Conservation (phyloP, 2,329 filamentous ascomycete species). For the Plectosphaerella plurivora region DNA sequence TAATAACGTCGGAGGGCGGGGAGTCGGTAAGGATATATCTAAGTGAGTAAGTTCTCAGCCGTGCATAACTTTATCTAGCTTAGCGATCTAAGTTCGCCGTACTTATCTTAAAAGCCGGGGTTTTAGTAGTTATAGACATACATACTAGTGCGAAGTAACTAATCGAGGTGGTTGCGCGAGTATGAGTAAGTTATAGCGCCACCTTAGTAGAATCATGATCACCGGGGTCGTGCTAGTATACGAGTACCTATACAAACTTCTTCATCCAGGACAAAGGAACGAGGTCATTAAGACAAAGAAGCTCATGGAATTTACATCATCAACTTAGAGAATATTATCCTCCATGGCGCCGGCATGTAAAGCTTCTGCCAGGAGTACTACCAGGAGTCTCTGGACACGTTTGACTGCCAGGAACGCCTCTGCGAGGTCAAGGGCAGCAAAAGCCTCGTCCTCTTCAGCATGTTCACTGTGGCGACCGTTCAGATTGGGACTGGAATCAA, state of each 20-base stretch:
- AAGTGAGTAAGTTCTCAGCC: too few species aligned
- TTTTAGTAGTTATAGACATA: too few species aligned
- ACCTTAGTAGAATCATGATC: too few species aligned
- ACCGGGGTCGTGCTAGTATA: too few species aligned
- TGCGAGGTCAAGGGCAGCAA: constrained; percentile 12
- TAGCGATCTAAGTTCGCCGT: too few species aligned
- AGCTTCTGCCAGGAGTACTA: constrained; percentile 56
- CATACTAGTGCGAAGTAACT: too few species aligned
- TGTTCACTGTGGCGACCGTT: constrained; percentile 12
- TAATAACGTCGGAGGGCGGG: too few species aligned
- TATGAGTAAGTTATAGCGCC: not conserved
- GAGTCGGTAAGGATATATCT: too few species aligned
- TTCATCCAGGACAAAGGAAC: constrained; percentile 4
- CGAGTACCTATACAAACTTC: constrained; percentile 11
- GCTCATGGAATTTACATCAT: constrained; percentile 36
- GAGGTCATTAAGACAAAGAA: not conserved
- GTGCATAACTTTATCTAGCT: too few species aligned
- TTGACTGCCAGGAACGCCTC: constrained; percentile 40
- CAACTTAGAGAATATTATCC: constrained; percentile 37
- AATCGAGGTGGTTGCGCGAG: not conserved
- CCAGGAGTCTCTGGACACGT: constrained; percentile 37
- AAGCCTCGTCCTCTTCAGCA: constrained; percentile 13
- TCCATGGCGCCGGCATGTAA: constrained; percentile 53
- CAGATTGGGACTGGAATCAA: constrained; percentile 11
- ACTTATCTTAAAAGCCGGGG: not conserved